Percentiles rank a stretch among this genome's conserved stretches.
Conservation (phyloP, 768 basidiomycete species). For the Trametes gibbosa region DNA sequence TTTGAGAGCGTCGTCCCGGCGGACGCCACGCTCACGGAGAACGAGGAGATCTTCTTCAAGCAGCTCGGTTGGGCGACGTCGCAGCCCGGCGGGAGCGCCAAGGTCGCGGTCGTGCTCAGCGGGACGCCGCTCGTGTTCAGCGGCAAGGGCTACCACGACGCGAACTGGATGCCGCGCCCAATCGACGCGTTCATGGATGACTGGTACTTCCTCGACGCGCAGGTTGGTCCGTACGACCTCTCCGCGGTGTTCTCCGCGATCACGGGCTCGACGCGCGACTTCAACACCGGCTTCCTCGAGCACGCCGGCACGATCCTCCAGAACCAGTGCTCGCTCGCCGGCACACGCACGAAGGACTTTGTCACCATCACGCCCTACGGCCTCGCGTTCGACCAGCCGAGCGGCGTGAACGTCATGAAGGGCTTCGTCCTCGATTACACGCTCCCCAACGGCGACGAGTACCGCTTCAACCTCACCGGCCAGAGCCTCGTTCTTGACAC, state of each 20-base stretch:
- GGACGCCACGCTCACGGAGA: conserved; percentile 11
- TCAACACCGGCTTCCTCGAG: conserved; percentile 27
- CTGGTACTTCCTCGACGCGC: conserved; percentile 25
- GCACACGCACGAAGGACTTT: conserved; percentile 16
- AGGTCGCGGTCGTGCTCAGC: conserved; percentile 20
- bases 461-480: conserved; percentile 22
- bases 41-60: conserved; percentile 22
- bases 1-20: conserved; percentile 13
- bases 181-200: conserved; percentile 21
- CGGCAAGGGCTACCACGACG: conserved; percentile 22
- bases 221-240: conserved; percentile 25
- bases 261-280: conserved; percentile 13
- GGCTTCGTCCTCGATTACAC: conserved; percentile 20
- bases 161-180: conserved; percentile 21
- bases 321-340: conserved; percentile 26
- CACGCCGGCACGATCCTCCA: conserved; percentile 23
- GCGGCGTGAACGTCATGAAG: conserved; percentile 19
- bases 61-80: conserved; percentile 26
- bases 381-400: conserved; percentile 2
- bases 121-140: conserved; percentile 20
- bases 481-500: conserved; percentile 20
- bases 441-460: conserved; percentile 20
- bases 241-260: conserved; percentile 19
- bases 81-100: conserved; percentile 21
- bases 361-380: conserved; percentile 22